Conservation (phyloP, 495 filamentous ascomycete species). For the Saxophila tyrrhenica region DNA sequence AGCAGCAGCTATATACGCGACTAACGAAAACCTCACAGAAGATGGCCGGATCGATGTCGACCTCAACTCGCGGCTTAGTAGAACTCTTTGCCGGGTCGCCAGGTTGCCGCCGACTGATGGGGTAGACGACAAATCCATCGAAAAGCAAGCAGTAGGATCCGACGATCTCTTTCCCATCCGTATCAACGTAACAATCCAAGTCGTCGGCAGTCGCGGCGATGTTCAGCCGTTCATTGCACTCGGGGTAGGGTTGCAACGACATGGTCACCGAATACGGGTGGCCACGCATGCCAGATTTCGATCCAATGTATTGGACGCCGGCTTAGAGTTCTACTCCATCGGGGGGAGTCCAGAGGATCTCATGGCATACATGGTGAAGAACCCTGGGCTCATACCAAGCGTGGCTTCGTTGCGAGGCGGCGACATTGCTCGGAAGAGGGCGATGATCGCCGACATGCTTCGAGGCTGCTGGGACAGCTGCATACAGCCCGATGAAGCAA, state of each 20-base stretch:
- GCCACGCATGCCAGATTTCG: conserved; percentile 66
- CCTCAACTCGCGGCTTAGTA: too few relatives aligned
- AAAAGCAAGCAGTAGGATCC: too few relatives aligned
- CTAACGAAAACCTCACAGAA: too few relatives aligned
- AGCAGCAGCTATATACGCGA: too few relatives aligned
- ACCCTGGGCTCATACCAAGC: conserved; percentile 65
- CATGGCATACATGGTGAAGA: conserved; percentile 83
- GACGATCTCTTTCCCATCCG: too few relatives aligned
- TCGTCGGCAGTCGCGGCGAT: conserved; percentile 69
- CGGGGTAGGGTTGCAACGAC: conserved; percentile 48
- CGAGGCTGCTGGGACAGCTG: conserved; percentile 57
- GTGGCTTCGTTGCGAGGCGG: conserved; percentile 55
- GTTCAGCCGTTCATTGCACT: conserved; percentile 65
- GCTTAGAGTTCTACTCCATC: conserved; percentile 68
- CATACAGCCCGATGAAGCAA: neutral
- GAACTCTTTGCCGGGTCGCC: too few relatives aligned
- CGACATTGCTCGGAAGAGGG: conserved; percentile 53
- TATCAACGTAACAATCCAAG: conserved; percentile 73
- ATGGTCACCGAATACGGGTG: conserved; percentile 60
- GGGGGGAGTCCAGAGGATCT: conserved; percentile 68
- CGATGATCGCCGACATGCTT: conserved; percentile 58
- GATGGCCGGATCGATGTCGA: too few relatives aligned
- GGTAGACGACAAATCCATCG: too few relatives aligned
- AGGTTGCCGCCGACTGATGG: too few relatives aligned
- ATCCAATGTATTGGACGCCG: conserved; percentile 52